Conservation (phyloP, 2,329 filamentous ascomycete genomes). For the Arachnomyces sp. region DNA sequence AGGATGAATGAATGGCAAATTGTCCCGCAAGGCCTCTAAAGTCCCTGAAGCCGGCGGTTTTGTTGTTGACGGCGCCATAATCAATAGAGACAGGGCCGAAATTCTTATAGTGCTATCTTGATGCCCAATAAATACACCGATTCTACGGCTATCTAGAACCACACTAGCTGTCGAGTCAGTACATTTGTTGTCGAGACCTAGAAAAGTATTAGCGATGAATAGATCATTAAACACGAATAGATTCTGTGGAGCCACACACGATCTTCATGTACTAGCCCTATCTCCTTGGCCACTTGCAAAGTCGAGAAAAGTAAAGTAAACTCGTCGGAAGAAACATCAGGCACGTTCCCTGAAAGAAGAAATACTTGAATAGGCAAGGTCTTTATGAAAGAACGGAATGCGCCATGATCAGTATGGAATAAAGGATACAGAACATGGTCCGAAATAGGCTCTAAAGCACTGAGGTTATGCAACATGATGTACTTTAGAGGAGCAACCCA, state of each 20-base stretch:
- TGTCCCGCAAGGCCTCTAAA: slow-evolving; percentile 55
- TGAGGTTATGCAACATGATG: slow-evolving; percentile 28
- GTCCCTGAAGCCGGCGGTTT: slow-evolving; percentile 60
- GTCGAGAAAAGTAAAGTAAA: slow-evolving; percentile 57
- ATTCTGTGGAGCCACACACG: too few relatives aligned
- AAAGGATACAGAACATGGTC: slow-evolving; percentile 30
- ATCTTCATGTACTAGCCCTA: slow-evolving; percentile 62
- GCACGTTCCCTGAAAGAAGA: slow-evolving; percentile 40
- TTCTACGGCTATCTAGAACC: slow-evolving; percentile 27
- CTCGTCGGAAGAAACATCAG: slow-evolving; percentile 44
- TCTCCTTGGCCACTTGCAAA: slow-evolving; percentile 64
- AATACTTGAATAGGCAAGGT: slow-evolving; percentile 45
- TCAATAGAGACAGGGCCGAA: slow-evolving; percentile 72
- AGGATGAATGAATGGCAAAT: slow-evolving; percentile 66
- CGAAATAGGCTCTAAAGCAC: slow-evolving; percentile 28
- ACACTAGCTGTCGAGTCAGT: slow-evolving; percentile 10
- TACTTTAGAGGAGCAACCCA: slow-evolving; percentile 33
- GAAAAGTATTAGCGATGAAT: too few relatives aligned
- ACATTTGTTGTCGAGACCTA: slow-evolving; percentile 13
- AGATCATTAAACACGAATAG: too few relatives aligned
- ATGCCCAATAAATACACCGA: slow-evolving; percentile 34
- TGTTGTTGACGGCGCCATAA: slow-evolving; percentile 67
- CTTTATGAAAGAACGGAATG: slow-evolving; percentile 46
- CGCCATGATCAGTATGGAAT: slow-evolving; percentile 25
- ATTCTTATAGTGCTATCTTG: slow-evolving; percentile 61